phyloP scores from a whole-genome alignment of 2,329 filamentous ascomycete species.

The Clarireedia paspali region DNA sequence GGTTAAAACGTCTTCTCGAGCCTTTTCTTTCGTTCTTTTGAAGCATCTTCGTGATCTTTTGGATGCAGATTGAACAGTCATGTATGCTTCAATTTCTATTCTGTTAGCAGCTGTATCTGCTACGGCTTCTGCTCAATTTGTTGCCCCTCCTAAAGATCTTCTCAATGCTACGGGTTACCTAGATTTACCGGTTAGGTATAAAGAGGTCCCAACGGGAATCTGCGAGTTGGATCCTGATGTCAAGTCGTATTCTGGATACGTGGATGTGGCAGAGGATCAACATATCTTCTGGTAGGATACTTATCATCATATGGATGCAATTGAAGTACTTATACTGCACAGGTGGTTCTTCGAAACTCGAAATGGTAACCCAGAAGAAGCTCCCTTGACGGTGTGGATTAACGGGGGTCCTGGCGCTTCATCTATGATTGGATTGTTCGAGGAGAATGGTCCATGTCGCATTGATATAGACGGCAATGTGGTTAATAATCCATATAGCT shows the following conservation, averaged over 20 bases:
- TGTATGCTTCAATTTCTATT: neutral
- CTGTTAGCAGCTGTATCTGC: neutral
- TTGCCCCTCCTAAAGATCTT: slow-evolving; percentile 32
- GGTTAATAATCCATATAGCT: slow-evolving; percentile 44
- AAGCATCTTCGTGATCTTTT: neutral
- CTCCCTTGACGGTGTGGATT: slow-evolving; percentile 52
- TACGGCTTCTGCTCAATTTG: slow-evolving; percentile 29
- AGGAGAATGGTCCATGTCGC: slow-evolving; percentile 45
- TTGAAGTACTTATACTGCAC: neutral
- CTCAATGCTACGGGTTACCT: slow-evolving; percentile 31
- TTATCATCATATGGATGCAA: neutral
- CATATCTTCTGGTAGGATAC: slow-evolving; percentile 32
- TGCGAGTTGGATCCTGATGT: slow-evolving; percentile 37
- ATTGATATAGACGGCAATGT: slow-evolving; percentile 33
- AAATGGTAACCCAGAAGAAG: slow-evolving; percentile 38
- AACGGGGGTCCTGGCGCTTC: slow-evolving; percentile 59
- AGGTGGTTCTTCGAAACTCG: slow-evolving; percentile 38
- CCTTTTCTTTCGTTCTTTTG: too few species aligned
- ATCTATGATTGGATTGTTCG: slow-evolving; percentile 56
- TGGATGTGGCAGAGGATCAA: slow-evolving; percentile 33
- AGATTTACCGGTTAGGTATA: slow-evolving; percentile 38
- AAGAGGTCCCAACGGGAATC: slow-evolving; percentile 38
- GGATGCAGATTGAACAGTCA: neutral
- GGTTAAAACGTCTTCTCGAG: too few species aligned
- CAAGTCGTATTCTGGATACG: slow-evolving; percentile 37